Conservation (phyloP, 2,329 filamentous ascomycete species). For the Huntiella omanensis region DNA sequence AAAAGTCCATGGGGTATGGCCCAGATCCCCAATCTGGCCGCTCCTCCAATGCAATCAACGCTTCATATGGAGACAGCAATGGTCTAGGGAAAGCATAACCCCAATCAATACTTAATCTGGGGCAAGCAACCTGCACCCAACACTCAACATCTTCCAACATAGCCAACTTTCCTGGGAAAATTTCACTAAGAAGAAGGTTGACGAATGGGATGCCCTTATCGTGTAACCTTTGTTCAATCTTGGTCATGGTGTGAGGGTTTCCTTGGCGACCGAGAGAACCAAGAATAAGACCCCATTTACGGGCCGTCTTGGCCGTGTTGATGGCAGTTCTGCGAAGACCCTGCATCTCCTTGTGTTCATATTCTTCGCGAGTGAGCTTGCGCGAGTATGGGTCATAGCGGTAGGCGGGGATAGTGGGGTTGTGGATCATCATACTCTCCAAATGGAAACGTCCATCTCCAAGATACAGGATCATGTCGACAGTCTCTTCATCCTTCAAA, state of each 20-base stretch:
- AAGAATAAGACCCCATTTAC: conserved; percentile 88
- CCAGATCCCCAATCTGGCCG: conserved; percentile 56
- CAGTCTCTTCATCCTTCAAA: conserved; percentile 34
- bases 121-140: conserved; percentile 97
- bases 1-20: conserved; percentile 96
- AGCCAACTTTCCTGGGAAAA: conserved; percentile 86
- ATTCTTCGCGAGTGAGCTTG: conserved; percentile 75
- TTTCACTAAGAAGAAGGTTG: conserved; percentile 77
- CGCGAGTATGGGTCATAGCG: conserved; percentile 93
- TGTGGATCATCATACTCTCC: conserved; percentile 98
- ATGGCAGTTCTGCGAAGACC: conserved; percentile 63
- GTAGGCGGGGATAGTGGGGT: conserved; percentile 76
- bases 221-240: conserved; percentile 64
- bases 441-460: conserved; percentile 91
- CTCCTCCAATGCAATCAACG: conserved; percentile 69
- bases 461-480: conserved; percentile 72
- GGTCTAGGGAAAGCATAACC: conserved; percentile 87
- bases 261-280: conserved; percentile 85
- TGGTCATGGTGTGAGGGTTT: conserved; percentile 75
- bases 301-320: conserved; percentile 50
- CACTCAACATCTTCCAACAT: conserved; percentile 90
- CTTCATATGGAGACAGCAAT: conserved; percentile 84
- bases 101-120: conserved; percentile 95
- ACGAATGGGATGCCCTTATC: conserved; percentile 60
- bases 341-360: conserved; percentile 84